Conservation (phyloP, 495 filamentous ascomycete genomes). For the Lineolata rhizophorae region DNA sequence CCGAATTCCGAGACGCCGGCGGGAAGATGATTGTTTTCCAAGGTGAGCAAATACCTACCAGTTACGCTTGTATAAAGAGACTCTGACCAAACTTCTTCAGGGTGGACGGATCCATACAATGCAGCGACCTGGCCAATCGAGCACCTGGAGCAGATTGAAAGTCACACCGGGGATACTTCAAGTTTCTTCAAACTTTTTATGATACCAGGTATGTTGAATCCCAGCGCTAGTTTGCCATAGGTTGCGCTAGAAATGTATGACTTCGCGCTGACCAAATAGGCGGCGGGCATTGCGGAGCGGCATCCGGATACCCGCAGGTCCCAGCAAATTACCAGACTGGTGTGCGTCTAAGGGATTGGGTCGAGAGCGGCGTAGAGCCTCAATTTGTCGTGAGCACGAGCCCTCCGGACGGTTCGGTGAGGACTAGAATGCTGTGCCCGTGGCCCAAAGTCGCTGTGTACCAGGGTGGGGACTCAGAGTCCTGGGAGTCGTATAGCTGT, state of each 20-base stretch:
- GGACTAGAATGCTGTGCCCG: neutral
- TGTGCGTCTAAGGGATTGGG: neutral
- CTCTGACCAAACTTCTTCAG: neutral
- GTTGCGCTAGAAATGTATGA: too few species aligned
- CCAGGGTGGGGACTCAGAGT: neutral
- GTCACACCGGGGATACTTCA: conserved; percentile 11
- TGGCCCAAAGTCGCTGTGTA: neutral
- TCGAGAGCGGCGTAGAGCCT: neutral
- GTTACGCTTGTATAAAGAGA: too few species aligned
- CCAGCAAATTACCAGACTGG: neutral
- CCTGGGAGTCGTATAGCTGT: neutral
- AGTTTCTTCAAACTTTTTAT: conserved; percentile 21
- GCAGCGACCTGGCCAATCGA: conserved; percentile 23
- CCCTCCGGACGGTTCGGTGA: neutral
- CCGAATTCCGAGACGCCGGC: conserved; percentile 12
- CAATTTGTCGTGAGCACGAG: neutral
- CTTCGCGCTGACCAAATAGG: too few species aligned
- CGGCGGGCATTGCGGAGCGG: neutral
- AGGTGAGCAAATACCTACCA: too few species aligned
- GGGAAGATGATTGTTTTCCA: conserved; percentile 22
- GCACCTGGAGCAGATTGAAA: conserved; percentile 18
- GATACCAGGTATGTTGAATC: too few species aligned
- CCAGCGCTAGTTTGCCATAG: too few species aligned
- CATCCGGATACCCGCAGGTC: neutral
- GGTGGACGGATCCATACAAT: conserved; percentile 22